Conservation (phyloP, 345 rosid genomes). For the Xanthoceras sorbifolium region DNA sequence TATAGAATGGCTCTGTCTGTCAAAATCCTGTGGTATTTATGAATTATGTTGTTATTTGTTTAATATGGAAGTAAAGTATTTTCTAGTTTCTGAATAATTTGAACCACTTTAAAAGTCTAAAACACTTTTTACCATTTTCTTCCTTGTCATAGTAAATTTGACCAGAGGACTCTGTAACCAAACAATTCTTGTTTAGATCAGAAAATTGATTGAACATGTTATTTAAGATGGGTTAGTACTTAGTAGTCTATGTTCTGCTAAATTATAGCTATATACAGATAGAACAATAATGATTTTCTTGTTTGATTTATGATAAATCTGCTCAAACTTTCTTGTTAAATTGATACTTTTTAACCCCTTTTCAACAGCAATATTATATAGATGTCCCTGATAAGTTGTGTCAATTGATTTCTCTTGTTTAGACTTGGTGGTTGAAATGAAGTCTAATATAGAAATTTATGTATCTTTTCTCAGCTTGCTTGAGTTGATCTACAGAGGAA, state of each 20-base stretch:
- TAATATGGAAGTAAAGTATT: background rate
- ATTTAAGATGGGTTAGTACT: background rate
- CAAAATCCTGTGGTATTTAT: background rate
- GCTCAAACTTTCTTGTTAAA: background rate
- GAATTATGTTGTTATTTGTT: background rate
- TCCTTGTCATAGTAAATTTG: background rate
- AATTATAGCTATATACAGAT: background rate
- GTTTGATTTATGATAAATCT: background rate
- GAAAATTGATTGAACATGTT: background rate
- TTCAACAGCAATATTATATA: no score
- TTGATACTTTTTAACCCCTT: background rate
- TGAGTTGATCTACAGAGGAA: conserved; percentile 15
- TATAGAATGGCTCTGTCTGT: background rate
- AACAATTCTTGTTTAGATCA: background rate
- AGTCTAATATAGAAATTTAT: conserved; percentile 6
- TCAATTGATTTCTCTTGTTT: background rate
- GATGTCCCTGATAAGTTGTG: background rate
- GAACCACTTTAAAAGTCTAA: background rate
- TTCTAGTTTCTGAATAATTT: background rate
- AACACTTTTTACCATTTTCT: background rate
- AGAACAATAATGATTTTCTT: background rate
- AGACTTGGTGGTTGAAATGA: background rate
- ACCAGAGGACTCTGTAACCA: background rate
- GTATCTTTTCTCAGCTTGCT: conserved; percentile 19
- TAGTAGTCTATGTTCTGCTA: background rate